Evolutionary conservation across 345 rosid genomes (phyloP), one percentile per base, ranked within the genome.

Genomic region (Citrus unshiu): DNA sequence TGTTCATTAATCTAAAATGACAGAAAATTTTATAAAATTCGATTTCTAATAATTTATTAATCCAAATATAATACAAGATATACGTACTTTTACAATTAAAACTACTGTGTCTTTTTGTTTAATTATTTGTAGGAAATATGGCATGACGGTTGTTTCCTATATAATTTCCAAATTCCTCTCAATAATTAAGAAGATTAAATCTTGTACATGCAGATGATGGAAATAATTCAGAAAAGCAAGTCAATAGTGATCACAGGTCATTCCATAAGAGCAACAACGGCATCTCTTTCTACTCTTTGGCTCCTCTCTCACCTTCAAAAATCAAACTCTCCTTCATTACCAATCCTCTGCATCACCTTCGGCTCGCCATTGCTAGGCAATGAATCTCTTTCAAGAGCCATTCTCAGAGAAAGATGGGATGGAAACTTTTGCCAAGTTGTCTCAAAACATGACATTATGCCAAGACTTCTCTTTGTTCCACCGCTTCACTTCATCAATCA

Each of bases 281-380:
- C 97, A n/a, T 81, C 94, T 51, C 91, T 96, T 30, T 81, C 91
- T 59, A 86, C 97, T 74, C 91, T 96, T 18, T 91, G 92, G 91
- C 93, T 96, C 49, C 97, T 96, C 81, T 91, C 85, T 46, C 65
- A 77, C 78, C 77, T 84, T 62, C 83, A 80, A 16, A 63, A 84
- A 1, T 78, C 84, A 8, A 4, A 37, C 29, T 68, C 78, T 59
- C 75, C 85, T 19, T 35, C 81, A 43, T 27, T 79, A 29, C 77
- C 82, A 4, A 82, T 94, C 58, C 82, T 96, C 22, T 85, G 97
- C 87, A 84, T 93, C 87, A 96, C 97, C 25, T 96, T 88, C 1
- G 92, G 98, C 77, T 90, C 97, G 63, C 97, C 98, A 7, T 70
- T 96, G 78, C 92, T 96, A 0, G 93, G 95, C 61, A 93, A 94